Base-by-base conservation (phyloP, 176 grass and related monocot species). In the Hsuehochloa calcarea region DNA sequence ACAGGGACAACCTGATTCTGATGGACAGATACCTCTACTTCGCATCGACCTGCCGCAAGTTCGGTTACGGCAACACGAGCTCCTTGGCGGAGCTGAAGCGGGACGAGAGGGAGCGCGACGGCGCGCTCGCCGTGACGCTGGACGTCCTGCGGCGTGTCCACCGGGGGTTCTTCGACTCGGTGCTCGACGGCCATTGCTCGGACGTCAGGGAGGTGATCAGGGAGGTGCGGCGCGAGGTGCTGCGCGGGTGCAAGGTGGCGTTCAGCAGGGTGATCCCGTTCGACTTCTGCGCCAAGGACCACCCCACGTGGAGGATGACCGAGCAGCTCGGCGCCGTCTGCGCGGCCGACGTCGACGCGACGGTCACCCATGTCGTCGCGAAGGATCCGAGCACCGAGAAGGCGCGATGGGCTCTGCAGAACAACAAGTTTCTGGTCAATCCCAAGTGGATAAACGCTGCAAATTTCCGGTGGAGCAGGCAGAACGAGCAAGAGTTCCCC, bases 1-100 rank as follows among this genome's bases (percentile, higher is more conserved):
- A 95, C 63, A 88, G 80, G 46, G 90, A 81, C 5, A 92, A 95
- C 74, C 75, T 95, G 44, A 90, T 95, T 65, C 52, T 88, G n/a
- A 88, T 95, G 44, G 90, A 92, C 62, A 95, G 86, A 20, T 95
- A 90, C 79, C 78, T 82, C 83, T 93, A 75, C 85, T 95, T 95
- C 88, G 59, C 88, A 66, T 91, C 80, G 34, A 71, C 83, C 37
- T 72, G 80, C 73, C 77, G 50, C 50, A 80, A 91, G 10, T 87
- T 84, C 74, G 67, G 70, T 22, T 51, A 82, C 37, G 12, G 12
- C 62, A 58, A 47, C 19, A 89, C 79, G 67, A 8, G 4, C 11
- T 92, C 93, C n/a, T 26, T 92, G 80, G 88, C 93, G 26, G 93
- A 90, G 71, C 45, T 4, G 55, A 61, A 9, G 29, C 58, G 58